phyloP scores from a whole-genome alignment of 1,284 basidiomycete genomes.

The Stereum hirsutum region DNA sequence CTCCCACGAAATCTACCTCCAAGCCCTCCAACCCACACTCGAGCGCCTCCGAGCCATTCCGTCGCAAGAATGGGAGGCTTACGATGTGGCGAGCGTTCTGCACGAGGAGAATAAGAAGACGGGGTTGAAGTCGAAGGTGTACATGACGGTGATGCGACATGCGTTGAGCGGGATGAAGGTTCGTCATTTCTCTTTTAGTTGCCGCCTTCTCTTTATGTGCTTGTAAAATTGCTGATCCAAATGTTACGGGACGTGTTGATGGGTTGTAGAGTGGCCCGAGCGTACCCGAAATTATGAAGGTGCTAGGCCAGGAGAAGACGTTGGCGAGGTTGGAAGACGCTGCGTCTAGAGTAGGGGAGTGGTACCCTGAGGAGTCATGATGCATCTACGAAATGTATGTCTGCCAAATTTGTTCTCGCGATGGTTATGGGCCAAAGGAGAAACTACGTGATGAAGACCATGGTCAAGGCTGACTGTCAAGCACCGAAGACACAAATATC shows the following conservation, averaged over 20 bases:
- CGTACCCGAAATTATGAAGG: constrained; percentile 32
- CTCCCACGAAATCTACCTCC: constrained; percentile 12
- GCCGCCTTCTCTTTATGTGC: constrained; percentile 10
- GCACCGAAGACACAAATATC: too few species aligned
- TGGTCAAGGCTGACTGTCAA: too few species aligned
- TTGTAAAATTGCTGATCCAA: background rate
- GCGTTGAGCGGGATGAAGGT: constrained; percentile 79
- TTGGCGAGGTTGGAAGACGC: constrained; percentile 20
- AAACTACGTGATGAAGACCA: too few species aligned
- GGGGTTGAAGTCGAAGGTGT: constrained; percentile 37
- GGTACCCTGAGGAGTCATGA: constrained; percentile 4
- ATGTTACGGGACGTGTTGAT: background rate
- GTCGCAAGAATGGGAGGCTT: constrained; percentile 7
- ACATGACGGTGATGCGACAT: constrained; percentile 68
- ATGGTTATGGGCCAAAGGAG: too few species aligned
- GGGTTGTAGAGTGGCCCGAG: constrained; percentile 35
- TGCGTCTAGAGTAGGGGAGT: constrained; percentile 3
- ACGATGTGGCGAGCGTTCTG: constrained; percentile 3
- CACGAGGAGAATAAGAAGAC: constrained; percentile 23
- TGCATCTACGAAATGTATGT: too few species aligned
- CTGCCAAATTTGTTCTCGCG: too few species aligned
- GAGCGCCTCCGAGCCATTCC: background rate
- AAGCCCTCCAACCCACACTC: constrained; percentile 6
- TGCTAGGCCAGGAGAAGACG: constrained; percentile 29
- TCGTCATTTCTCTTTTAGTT: background rate